Conservation (phyloP, 768 basidiomycete species). For the Termitomyces sp. region DNA sequence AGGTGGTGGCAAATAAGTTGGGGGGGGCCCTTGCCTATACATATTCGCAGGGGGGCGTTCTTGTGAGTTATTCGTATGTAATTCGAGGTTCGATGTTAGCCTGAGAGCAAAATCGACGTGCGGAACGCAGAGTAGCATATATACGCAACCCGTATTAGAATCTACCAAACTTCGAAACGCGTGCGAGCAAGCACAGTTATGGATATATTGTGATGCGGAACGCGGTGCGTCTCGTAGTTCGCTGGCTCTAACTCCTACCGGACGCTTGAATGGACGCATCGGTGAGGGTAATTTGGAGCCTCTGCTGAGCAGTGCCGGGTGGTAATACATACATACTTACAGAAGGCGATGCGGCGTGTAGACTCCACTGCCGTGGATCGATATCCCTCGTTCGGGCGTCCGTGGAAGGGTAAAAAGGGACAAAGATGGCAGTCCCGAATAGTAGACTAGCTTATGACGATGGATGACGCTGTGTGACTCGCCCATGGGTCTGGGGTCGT, state of each 20-base stretch:
- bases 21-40: no score
- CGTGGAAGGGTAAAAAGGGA: not conserved
- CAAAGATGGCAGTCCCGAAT: constrained; percentile 4
- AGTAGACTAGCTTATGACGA: not conserved
- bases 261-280: not conserved
- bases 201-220: constrained; percentile 21
- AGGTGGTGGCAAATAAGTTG: no score
- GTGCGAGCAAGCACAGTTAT: constrained; percentile 20
- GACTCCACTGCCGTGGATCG: not conserved
- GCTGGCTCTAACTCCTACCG: not conserved
- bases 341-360: not conserved
- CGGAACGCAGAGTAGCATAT: constrained; percentile 14
- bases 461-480: constrained; percentile 5
- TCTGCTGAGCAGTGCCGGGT: not conserved
- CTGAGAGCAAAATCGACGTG: constrained; percentile 25
- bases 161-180: constrained; percentile 20
- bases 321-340: no score
- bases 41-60: no score
- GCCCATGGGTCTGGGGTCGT: not conserved
- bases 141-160: constrained; percentile 6
- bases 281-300: not conserved
- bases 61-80: no score
- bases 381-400: not conserved
- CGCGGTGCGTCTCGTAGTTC: not conserved
- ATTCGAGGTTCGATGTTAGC: constrained; percentile 11